Conservation (phyloP, 2,329 filamentous ascomycete genomes). For the Bipolaris zeicola region DNA sequence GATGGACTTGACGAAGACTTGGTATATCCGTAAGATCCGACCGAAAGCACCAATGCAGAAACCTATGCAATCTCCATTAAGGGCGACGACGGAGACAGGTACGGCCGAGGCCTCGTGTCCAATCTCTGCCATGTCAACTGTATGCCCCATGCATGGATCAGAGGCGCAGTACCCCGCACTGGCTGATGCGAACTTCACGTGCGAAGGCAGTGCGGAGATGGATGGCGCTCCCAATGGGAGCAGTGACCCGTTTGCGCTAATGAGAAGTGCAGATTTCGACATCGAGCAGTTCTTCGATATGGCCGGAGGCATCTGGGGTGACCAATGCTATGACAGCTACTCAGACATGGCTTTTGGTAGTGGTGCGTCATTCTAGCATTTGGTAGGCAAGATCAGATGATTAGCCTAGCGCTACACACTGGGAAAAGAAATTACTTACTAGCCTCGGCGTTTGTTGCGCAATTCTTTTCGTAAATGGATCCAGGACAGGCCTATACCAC, state of each 20-base stretch:
- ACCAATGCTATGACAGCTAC: slow-evolving; percentile 24
- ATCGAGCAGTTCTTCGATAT: slow-evolving; percentile 44
- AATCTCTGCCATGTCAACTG: slow-evolving; percentile 8
- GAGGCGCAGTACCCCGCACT: not conserved
- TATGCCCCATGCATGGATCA: slow-evolving; percentile 1
- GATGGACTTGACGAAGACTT: slow-evolving; percentile 35
- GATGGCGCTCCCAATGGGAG: slow-evolving; percentile 1
- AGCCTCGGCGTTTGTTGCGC: too few species aligned
- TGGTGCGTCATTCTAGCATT: not conserved
- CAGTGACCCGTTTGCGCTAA: slow-evolving; percentile 29
- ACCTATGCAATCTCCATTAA: slow-evolving; percentile 2
- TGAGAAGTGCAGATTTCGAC: slow-evolving; percentile 38
- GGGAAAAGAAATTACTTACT: not conserved
- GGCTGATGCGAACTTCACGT: slow-evolving; percentile 5
- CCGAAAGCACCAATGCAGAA: slow-evolving; percentile 4
- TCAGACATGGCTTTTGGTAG: slow-evolving; percentile 35
- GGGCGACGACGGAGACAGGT: slow-evolving; percentile 13
- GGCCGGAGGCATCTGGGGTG: slow-evolving; percentile 36
- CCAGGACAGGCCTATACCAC: not conserved
- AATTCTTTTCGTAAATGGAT: not conserved
- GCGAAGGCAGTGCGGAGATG: slow-evolving; percentile 4
- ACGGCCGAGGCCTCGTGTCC: slow-evolving; percentile 14
- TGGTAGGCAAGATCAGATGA: not conserved
- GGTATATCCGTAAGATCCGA: slow-evolving; percentile 39
- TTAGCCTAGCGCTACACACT: not conserved